Evolutionary conservation across 495 filamentous ascomycete genomes (phyloP).

Genomic region (Tricharina praecox): DNA sequence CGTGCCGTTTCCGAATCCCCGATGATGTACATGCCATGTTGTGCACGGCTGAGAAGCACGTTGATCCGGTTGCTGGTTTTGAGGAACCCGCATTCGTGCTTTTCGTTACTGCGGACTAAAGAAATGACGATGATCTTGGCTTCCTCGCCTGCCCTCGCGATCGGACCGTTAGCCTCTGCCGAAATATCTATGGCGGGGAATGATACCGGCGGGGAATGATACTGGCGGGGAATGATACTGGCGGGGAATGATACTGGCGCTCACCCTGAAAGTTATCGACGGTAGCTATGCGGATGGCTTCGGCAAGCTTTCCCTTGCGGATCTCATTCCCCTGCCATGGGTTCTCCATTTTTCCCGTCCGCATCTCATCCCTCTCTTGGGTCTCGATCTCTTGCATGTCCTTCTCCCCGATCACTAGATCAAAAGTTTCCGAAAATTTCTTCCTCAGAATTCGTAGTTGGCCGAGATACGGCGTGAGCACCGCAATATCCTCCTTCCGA

Average conservation of each 20-base stretch:
- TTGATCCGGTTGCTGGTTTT: conserved; percentile 65
- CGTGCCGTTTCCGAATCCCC: conserved; percentile 53
- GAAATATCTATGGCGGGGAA: too few relatives aligned
- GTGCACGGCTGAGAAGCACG: conserved; percentile 54
- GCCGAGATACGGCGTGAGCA: conserved; percentile 60
- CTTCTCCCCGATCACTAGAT: conserved; percentile 48
- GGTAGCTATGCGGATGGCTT: conserved; percentile 53
- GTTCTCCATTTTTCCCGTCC: conserved; percentile 11
- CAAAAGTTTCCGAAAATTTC: conserved; percentile 33
- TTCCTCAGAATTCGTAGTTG: conserved; percentile 48
- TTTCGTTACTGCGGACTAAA: conserved; percentile 53
- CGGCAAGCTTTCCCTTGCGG: conserved; percentile 37
- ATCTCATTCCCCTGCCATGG: conserved; percentile 10
- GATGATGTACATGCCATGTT: conserved; percentile 74
- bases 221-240: too few relatives aligned
- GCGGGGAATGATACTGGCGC: too few relatives aligned
- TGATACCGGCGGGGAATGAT: too few relatives aligned
- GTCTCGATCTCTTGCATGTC: conserved; percentile 46
- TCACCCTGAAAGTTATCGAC: conserved; percentile 83
- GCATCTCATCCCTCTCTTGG: conserved; percentile 19
- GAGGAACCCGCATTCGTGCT: conserved; percentile 53
- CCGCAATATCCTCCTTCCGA: conserved; percentile 48
- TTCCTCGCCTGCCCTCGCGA: too few relatives aligned
- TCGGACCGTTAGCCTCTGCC: too few relatives aligned
- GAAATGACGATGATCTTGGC: conserved; percentile 71